Percentiles rank a stretch among this genome's conserved stretches.
phyloP scores from a whole-genome alignment of 352 stramenopile species.

The Phytophthora gonapodyides region DNA sequence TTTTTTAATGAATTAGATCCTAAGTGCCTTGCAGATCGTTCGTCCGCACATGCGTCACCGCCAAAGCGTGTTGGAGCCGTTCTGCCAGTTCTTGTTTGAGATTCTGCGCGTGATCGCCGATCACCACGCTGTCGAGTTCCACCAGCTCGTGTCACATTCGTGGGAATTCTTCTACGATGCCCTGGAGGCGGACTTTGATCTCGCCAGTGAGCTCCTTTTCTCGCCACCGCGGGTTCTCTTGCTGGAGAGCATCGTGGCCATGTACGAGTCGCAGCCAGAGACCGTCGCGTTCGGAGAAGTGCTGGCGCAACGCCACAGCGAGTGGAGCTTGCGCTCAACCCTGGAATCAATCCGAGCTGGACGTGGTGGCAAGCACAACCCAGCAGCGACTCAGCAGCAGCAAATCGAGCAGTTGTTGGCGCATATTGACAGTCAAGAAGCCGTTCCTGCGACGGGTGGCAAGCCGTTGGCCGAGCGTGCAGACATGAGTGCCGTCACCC shows the following conservation, averaged over 20 bases:
- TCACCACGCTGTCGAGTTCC: constrained; percentile 72
- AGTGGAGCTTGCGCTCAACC: constrained; percentile 28
- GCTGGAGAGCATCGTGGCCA: constrained; percentile 48
- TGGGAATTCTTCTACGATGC: constrained; percentile 61
- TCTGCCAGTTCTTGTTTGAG: constrained; percentile 69
- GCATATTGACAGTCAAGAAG: constrained; percentile 26
- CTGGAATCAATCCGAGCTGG: constrained; percentile 39
- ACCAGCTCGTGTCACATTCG: constrained; percentile 52
- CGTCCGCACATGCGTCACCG: constrained; percentile 43
- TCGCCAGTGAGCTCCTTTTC: constrained; percentile 45
- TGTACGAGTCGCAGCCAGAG: constrained; percentile 57
- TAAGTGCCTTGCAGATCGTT: constrained; percentile 67
- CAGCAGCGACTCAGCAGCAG: constrained; percentile 54
- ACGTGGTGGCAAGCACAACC: constrained; percentile 43
- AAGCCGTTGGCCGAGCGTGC: constrained; percentile 29
- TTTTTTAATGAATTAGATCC: constrained; percentile 42
- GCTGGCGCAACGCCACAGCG: constrained; percentile 42
- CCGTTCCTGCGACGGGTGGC: background rate
- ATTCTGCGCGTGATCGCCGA: constrained; percentile 65
- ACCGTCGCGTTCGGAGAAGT: constrained; percentile 50
- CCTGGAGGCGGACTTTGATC: constrained; percentile 43
- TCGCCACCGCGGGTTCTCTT: constrained; percentile 38
- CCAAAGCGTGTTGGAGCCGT: constrained; percentile 32
- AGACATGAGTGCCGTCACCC: constrained; percentile 30
- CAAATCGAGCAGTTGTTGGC: constrained; percentile 58